phyloP scores from a whole-genome alignment of 352 stramenopile species.

The Phytophthora pluvialis region DNA sequence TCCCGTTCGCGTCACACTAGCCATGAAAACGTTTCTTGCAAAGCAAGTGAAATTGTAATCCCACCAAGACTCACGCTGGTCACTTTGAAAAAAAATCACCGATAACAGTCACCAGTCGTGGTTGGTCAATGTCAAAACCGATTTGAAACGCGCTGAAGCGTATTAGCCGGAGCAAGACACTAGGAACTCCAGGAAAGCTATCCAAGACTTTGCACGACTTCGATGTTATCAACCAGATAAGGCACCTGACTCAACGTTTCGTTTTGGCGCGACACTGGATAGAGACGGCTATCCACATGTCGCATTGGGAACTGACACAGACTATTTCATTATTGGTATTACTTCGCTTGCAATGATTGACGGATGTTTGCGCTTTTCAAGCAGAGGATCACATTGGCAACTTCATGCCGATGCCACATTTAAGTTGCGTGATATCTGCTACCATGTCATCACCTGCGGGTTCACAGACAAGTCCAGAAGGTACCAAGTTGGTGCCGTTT shows the following conservation, averaged over 20 bases:
- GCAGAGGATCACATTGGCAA: background rate
- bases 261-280: background rate
- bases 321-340: constrained; percentile 5
- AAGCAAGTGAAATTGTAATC: constrained; percentile 11
- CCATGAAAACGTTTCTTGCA: constrained; percentile 6
- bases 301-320: no score
- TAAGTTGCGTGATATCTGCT: constrained; percentile 6
- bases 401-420: constrained; percentile 10
- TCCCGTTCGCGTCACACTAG: background rate
- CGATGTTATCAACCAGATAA: constrained; percentile 1
- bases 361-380: constrained; percentile 2
- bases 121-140: background rate
- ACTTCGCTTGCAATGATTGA: constrained; percentile 4
- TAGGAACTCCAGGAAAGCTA: constrained; percentile 1
- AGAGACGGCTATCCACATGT: background rate
- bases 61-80: constrained; percentile 3
- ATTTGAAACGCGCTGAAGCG: background rate
- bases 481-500: constrained; percentile 6
- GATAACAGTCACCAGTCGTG: background rate
- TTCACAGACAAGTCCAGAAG: constrained; percentile 11
- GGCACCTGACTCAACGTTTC: background rate
- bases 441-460: constrained; percentile 5
- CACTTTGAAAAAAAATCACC: background rate
- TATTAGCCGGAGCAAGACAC: constrained; percentile 9
- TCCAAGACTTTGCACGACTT: constrained; percentile 2